Evolutionary conservation across 345 rosid species (phyloP).

Genomic region (Arabidopsis suecica): DNA sequence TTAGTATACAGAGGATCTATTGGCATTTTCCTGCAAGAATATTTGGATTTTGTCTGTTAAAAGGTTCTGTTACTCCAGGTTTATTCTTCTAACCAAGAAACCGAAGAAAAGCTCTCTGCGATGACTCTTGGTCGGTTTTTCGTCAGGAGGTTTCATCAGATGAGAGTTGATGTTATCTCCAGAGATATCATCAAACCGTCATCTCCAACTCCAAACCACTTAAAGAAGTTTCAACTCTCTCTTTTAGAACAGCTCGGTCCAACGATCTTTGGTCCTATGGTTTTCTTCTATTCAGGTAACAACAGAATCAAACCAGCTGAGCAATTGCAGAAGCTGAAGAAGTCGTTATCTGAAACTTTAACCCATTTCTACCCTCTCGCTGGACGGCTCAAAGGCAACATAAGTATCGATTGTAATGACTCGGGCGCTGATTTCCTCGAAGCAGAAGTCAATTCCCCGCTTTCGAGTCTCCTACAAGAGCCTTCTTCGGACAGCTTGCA

Average conservation of each 20-base stretch:
- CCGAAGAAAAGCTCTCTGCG: slow-evolving; percentile 1
- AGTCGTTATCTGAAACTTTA: slow-evolving; percentile 51
- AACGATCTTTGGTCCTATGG: slow-evolving; percentile 40
- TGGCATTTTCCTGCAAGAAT: slow-evolving; percentile 40
- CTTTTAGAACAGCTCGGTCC: slow-evolving; percentile 54
- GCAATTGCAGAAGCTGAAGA: slow-evolving; percentile 42
- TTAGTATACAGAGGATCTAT: slow-evolving; percentile 32
- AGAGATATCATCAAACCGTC: slow-evolving; percentile 55
- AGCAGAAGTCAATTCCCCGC: slow-evolving; percentile 41
- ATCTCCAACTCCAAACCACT: slow-evolving; percentile 49
- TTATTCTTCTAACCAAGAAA: slow-evolving; percentile 21
- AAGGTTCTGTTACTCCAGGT: slow-evolving; percentile 6
- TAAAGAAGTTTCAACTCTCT: slow-evolving; percentile 43
- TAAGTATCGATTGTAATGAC: slow-evolving; percentile 47
- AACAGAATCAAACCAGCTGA: slow-evolving; percentile 20
- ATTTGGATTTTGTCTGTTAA: slow-evolving; percentile 31
- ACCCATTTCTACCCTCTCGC: slow-evolving; percentile 56
- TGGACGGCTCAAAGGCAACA: slow-evolving; percentile 39
- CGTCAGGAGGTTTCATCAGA: slow-evolving; percentile 37
- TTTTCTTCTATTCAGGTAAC: slow-evolving; percentile 46
- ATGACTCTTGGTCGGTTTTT: slow-evolving; percentile 34
- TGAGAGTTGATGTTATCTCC: slow-evolving; percentile 45
- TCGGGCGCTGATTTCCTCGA: slow-evolving; percentile 45
- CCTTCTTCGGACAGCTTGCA: slow-evolving; percentile 34
- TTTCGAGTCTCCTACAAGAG: slow-evolving; percentile 40